A percentile compares a stretch with the other conserved stretches of the same genome.
These are phyloP conservation scores for Decorospora gaudefroyi DNA, from an alignment of 2,329 filamentous ascomycete genomes.

Conservation along the genomic window DNA sequence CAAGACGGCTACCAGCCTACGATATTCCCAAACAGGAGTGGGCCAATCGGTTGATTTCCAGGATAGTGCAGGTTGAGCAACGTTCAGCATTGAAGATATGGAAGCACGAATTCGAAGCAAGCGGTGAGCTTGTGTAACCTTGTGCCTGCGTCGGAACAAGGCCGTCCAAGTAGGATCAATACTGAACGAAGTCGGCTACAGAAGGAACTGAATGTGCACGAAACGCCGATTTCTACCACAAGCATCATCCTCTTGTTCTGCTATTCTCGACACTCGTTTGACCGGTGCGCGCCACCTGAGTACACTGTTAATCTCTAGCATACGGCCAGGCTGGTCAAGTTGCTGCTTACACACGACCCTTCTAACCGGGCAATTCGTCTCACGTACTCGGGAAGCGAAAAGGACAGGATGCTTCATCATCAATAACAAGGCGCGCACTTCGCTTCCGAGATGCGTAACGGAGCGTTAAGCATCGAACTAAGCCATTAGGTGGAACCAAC, in stretches of 20 bases:
- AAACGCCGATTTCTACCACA: too few species aligned
- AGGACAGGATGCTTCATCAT: too few species aligned
- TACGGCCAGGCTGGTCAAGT: not conserved
- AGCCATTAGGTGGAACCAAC: too few species aligned
- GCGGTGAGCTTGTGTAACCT: constrained; percentile 36
- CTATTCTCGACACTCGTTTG: not conserved
- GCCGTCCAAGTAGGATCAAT: not conserved
- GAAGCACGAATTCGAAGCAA: constrained; percentile 23
- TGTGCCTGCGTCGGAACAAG: constrained; percentile 1
- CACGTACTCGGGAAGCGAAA: too few species aligned
- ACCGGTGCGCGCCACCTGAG: not conserved
- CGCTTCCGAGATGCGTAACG: too few species aligned
- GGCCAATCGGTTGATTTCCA: constrained; percentile 36
- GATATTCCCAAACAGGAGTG: constrained; percentile 1
- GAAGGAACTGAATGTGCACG: not conserved
- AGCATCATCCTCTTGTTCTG: not conserved
- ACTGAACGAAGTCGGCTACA: not conserved
- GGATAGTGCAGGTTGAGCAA: constrained; percentile 24
- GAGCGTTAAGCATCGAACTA: too few species aligned
- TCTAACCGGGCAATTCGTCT: too few species aligned
- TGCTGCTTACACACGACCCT: too few species aligned
- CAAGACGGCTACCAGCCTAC: not conserved
- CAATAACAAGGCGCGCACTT: too few species aligned
- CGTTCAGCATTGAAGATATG: constrained; percentile 17
- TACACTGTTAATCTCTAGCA: not conserved